Evolutionary conservation across 495 filamentous ascomycete genomes (phyloP).

Genomic region (Xeromyces bisporus): DNA sequence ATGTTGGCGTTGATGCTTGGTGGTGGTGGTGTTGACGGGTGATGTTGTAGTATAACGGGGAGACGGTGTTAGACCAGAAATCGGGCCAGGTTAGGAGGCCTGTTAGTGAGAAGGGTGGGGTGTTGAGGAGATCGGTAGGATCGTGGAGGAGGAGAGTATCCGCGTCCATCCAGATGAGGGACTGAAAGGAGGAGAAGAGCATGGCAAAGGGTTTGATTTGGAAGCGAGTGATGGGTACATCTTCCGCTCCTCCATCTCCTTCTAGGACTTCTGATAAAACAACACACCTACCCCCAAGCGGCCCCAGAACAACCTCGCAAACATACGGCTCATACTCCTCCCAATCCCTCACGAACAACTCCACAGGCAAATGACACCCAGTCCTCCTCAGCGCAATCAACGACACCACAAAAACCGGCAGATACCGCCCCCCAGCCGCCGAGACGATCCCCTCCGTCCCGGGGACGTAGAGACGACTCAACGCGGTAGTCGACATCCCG

Average conservation of each 20-base stretch:
- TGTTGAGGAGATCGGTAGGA: slow-evolving; percentile 32
- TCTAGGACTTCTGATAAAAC: slow-evolving; percentile 28
- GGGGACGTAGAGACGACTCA: slow-evolving; percentile 25
- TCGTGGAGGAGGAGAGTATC: slow-evolving; percentile 37
- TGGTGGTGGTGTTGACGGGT: slow-evolving; percentile 23
- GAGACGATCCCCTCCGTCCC: slow-evolving; percentile 39
- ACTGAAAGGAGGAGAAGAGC: slow-evolving; percentile 41
- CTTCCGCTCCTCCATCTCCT: no score
- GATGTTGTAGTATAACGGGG: slow-evolving; percentile 37
- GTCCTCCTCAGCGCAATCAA: slow-evolving; percentile 41
- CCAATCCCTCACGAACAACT: slow-evolving; percentile 37
- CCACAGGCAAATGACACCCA: slow-evolving; percentile 38
- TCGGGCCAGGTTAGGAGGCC: slow-evolving; percentile 47
- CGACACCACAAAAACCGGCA: slow-evolving; percentile 32
- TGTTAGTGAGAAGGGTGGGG: slow-evolving; percentile 33
- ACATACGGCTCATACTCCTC: slow-evolving; percentile 33
- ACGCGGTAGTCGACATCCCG: slow-evolving; percentile 5
- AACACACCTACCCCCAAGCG: slow-evolving; percentile 35
- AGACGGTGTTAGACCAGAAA: slow-evolving; percentile 38
- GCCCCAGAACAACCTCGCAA: slow-evolving; percentile 34
- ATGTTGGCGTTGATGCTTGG: no score
- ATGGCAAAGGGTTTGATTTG: slow-evolving; percentile 47
- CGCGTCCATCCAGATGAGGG: slow-evolving; percentile 45
- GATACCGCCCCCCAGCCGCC: slow-evolving; percentile 27
- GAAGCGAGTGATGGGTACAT: slow-evolving; percentile 26